phyloP scores from a whole-genome alignment of 306 rosid species.

The Cucumis cinereus region DNA sequence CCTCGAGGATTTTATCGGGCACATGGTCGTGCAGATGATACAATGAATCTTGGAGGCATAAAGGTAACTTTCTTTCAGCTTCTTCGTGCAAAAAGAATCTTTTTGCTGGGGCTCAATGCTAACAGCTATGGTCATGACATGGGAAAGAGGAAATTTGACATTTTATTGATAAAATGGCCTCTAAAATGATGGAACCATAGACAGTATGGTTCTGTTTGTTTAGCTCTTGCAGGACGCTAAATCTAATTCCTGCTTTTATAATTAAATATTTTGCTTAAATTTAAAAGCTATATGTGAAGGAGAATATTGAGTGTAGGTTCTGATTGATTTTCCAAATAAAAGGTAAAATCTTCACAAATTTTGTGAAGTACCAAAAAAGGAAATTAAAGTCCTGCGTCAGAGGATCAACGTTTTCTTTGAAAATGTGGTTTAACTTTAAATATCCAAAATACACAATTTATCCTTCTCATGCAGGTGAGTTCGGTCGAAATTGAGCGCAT shows the following conservation, averaged over 20 bases:
- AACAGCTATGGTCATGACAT: not conserved
- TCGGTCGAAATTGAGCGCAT: constrained; percentile 91
- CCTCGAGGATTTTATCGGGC: constrained; percentile 79
- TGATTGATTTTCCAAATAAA: not conserved
- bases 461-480: constrained; percentile 54
- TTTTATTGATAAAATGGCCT: not conserved
- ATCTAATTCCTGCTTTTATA: not conserved
- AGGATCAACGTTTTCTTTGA: not conserved
- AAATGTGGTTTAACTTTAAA: not conserved
- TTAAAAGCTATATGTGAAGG: not conserved
- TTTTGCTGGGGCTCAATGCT: not conserved
- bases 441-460: not conserved
- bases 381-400: not conserved
- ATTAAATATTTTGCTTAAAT: not conserved
- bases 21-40: constrained; percentile 95
- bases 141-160: not conserved
- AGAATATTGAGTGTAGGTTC: not conserved
- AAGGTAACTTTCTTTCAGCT: constrained; percentile 37
- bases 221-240: not conserved
- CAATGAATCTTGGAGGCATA: constrained; percentile 97
- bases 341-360: not conserved
- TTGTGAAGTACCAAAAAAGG: not conserved
- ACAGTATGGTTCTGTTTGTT: not conserved
- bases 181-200: not conserved
- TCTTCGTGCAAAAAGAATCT: not conserved